Percentiles rank a stretch among this genome's conserved stretches.
These are phyloP conservation scores for Pyrenula aspistea DNA, from an alignment of 495 filamentous ascomycete species.

Conservation along the genomic window DNA sequence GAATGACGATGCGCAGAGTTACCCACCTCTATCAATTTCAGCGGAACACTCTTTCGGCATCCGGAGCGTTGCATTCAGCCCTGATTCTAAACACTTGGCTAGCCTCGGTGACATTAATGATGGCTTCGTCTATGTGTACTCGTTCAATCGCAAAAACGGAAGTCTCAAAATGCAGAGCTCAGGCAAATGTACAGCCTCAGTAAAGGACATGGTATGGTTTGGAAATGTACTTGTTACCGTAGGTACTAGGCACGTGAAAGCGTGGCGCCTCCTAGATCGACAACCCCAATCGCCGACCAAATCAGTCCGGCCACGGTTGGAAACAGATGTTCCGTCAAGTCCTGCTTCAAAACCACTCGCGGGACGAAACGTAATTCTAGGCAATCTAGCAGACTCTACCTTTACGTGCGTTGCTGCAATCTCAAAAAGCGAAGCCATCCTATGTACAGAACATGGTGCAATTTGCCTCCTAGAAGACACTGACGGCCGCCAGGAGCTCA, in stretches of 20 bases:
- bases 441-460: constrained; percentile 35
- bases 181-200: constrained; percentile 80
- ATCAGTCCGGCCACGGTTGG: constrained; percentile 26
- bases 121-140: constrained; percentile 89
- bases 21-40: constrained; percentile 73
- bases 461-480: constrained; percentile 58
- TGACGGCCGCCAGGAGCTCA: constrained; percentile 55
- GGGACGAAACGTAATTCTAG: constrained; percentile 47
- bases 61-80: constrained; percentile 76
- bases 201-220: constrained; percentile 82
- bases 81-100: constrained; percentile 76
- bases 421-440: constrained; percentile 41
- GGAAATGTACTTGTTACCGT: constrained; percentile 58
- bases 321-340: constrained; percentile 24
- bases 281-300: constrained; percentile 34
- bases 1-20: constrained; percentile 57
- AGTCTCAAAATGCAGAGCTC: constrained; percentile 77
- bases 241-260: constrained; percentile 84
- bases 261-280: constrained; percentile 71
- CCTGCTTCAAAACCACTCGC: constrained; percentile 42
- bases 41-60: constrained; percentile 88
- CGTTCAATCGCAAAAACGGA: constrained; percentile 70
- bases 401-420: constrained; percentile 72
- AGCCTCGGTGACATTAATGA: constrained; percentile 82
- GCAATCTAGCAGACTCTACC: constrained; percentile 57